Conservation (phyloP, 352 stramenopile genomes). For the Pythium rishiriense region DNA sequence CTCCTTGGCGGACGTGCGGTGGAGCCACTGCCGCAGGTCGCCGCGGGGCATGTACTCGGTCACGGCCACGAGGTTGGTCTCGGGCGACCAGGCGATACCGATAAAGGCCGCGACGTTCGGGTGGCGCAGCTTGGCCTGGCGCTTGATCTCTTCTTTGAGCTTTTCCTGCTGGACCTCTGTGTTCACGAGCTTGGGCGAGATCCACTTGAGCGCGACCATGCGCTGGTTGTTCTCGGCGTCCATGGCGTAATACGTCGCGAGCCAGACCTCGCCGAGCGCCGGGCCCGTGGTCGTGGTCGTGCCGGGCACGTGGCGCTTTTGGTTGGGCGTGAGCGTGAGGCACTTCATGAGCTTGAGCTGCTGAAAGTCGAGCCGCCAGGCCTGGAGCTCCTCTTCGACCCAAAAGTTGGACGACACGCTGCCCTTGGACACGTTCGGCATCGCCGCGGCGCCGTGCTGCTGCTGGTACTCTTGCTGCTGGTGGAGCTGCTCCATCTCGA, state of each 20-base stretch:
- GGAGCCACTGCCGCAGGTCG: constrained; percentile 71
- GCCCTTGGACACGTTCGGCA: constrained; percentile 2
- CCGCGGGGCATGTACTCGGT: constrained; percentile 76
- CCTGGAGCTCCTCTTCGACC: constrained; percentile 68
- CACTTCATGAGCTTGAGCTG: constrained; percentile 59
- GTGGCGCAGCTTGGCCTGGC: constrained; percentile 61
- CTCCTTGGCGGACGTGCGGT: constrained; percentile 40
- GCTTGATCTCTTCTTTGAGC: constrained; percentile 63
- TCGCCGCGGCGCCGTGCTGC: not conserved
- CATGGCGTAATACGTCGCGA: constrained; percentile 45
- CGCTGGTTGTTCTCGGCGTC: constrained; percentile 33
- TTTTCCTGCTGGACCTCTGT: constrained; percentile 42
- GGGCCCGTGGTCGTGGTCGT: constrained; percentile 32
- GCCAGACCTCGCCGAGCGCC: constrained; percentile 53
- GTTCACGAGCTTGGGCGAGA: constrained; percentile 37
- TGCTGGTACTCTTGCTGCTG: not conserved
- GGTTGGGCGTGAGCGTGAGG: constrained; percentile 44
- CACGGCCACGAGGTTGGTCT: constrained; percentile 65
- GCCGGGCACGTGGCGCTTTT: constrained; percentile 39
- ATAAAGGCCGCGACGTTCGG: constrained; percentile 68
- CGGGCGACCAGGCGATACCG: constrained; percentile 66
- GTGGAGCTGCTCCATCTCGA: not conserved
- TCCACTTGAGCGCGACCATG: constrained; percentile 59
- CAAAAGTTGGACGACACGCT: constrained; percentile 43
- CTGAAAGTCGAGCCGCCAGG: constrained; percentile 65